Percentiles rank a stretch among this genome's conserved stretches.
phyloP scores from a whole-genome alignment of 371 early-diverging fungal species.

The Coemansia sp. region DNA sequence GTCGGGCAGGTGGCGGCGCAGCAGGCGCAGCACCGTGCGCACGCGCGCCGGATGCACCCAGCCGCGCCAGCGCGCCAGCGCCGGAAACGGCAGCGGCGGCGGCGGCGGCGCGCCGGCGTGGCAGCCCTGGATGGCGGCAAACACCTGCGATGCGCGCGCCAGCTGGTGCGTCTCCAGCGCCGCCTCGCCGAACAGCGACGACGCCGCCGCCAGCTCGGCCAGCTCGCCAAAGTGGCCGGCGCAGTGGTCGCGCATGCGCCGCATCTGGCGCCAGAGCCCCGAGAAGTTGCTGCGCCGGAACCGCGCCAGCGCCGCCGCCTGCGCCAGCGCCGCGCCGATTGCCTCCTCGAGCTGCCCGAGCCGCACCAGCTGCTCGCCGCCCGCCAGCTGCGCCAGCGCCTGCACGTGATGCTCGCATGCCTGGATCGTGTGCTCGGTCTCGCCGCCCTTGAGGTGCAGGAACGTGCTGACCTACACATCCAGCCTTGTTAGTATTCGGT shows the following conservation, averaged over 20 bases:
- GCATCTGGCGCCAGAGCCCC: constrained; percentile 38
- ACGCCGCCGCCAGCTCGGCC: constrained; percentile 19
- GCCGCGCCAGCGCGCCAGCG: constrained; percentile 35
- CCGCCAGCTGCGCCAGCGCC: constrained; percentile 6
- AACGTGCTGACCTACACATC: constrained; percentile 29
- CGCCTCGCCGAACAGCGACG: constrained; percentile 36
- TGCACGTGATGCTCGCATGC: constrained; percentile 30
- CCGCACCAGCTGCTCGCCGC: constrained; percentile 32
- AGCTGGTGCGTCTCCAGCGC: constrained; percentile 38
- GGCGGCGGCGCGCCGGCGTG: not conserved
- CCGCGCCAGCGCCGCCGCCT: constrained; percentile 34
- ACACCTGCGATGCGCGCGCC: constrained; percentile 37
- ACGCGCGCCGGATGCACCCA: constrained; percentile 32
- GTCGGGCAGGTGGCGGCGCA: constrained; percentile 16
- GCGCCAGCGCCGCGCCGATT: constrained; percentile 28
- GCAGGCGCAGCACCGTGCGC: constrained; percentile 16
- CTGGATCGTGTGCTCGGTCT: constrained; percentile 28
- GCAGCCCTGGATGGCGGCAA: constrained; percentile 21
- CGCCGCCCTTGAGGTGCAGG: constrained; percentile 32
- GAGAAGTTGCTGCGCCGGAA: constrained; percentile 46
- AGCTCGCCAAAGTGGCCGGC: constrained; percentile 17
- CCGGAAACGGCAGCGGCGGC: constrained; percentile 9
- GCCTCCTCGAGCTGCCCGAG: constrained; percentile 44
- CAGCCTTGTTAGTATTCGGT: not conserved
- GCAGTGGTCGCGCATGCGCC: constrained; percentile 27